phyloP scores from a whole-genome alignment of 805 yeast species.

The Lipomyces lipofer region DNA sequence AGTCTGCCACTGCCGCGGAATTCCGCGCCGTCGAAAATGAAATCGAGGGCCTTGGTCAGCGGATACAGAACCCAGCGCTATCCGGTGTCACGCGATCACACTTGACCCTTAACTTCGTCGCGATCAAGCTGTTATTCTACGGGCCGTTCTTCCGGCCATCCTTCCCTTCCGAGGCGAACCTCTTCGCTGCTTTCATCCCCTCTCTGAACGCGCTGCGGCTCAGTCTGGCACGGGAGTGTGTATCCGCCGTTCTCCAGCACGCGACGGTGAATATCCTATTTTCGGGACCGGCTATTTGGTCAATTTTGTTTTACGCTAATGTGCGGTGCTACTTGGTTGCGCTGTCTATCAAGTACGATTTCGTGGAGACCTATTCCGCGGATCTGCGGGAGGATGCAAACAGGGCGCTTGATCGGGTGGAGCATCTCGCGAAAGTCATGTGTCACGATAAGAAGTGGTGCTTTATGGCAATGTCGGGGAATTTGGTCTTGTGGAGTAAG shows the following conservation, averaged over 20 bases:
- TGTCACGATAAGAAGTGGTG: conserved; percentile 13
- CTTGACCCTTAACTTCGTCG: conserved; percentile 2
- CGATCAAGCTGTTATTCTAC: conserved; percentile 15
- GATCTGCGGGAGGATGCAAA: conserved; percentile 9
- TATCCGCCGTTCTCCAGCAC: conserved; percentile 4
- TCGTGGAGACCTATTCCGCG: conserved; percentile 4
- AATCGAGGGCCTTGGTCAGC: conserved; percentile 1
- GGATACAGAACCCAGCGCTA: conserved; percentile 3
- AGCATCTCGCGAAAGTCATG: conserved; percentile 9
- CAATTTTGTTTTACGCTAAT: conserved; percentile 8
- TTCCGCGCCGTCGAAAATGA: conserved; percentile 8
- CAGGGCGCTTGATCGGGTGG: conserved; percentile 8
- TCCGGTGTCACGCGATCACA: conserved; percentile 9
- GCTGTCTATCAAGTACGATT: conserved; percentile 15
- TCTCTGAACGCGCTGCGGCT: conserved; percentile 10
- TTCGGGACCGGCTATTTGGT: conserved; percentile 17
- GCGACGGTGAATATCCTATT: conserved; percentile 9
- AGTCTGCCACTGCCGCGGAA: conserved; percentile 7
- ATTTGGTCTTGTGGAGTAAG: conserved; percentile 16
- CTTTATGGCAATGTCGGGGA: conserved; percentile 15
- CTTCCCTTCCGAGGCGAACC: conserved; percentile 4
- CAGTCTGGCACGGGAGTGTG: conserved; percentile 9
- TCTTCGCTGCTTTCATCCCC: conserved; percentile 12
- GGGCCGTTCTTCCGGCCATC: conserved; percentile 16
- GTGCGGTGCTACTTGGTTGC: conserved; percentile 13